A percentile compares a stretch with the other conserved stretches of the same genome.
phyloP scores from a whole-genome alignment of 1,139 yeast species.

The Lodderomyces pseudojiufengensis region DNA sequence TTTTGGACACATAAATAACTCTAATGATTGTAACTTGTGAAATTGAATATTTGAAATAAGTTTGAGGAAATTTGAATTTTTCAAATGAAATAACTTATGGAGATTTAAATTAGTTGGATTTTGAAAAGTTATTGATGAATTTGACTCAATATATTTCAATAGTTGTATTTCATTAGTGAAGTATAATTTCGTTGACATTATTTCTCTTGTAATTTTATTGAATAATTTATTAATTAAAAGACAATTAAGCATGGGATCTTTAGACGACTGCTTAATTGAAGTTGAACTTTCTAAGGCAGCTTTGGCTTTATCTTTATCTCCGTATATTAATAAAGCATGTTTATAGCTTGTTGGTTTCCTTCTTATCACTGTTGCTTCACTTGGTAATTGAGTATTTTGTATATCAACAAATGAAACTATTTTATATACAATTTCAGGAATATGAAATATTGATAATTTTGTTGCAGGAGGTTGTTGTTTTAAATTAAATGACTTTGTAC shows the following conservation, averaged over 20 bases:
- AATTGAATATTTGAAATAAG: slow-evolving; percentile 32
- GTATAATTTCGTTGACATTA: slow-evolving; percentile 52
- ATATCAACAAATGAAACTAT: slow-evolving; percentile 60
- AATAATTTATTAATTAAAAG: slow-evolving; percentile 66
- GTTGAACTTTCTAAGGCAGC: slow-evolving; percentile 20
- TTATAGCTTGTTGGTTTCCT: slow-evolving; percentile 64
- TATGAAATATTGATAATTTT: slow-evolving; percentile 52
- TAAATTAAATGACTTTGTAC: neutral
- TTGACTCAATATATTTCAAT: slow-evolving; percentile 32
- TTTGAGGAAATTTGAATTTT: slow-evolving; percentile 25
- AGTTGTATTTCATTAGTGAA: slow-evolving; percentile 43
- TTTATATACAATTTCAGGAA: slow-evolving; percentile 70
- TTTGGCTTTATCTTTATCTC: slow-evolving; percentile 49
- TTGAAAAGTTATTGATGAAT: slow-evolving; percentile 2
- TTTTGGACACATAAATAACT: slow-evolving; percentile 79
- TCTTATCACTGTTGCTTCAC: slow-evolving; percentile 55
- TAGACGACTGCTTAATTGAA: neutral
- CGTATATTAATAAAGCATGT: slow-evolving; percentile 49
- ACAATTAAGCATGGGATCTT: slow-evolving; percentile 57
- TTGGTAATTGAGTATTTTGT: slow-evolving; percentile 47
- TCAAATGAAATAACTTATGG: slow-evolving; percentile 34
- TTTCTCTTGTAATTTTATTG: slow-evolving; percentile 51
- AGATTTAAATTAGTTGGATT: slow-evolving; percentile 34
- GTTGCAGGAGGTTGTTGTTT: neutral
- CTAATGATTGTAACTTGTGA: slow-evolving; percentile 59